These are phyloP conservation scores for Clarkia xantiana DNA, from an alignment of 345 rosid genomes.

Conservation along the genomic window DNA sequence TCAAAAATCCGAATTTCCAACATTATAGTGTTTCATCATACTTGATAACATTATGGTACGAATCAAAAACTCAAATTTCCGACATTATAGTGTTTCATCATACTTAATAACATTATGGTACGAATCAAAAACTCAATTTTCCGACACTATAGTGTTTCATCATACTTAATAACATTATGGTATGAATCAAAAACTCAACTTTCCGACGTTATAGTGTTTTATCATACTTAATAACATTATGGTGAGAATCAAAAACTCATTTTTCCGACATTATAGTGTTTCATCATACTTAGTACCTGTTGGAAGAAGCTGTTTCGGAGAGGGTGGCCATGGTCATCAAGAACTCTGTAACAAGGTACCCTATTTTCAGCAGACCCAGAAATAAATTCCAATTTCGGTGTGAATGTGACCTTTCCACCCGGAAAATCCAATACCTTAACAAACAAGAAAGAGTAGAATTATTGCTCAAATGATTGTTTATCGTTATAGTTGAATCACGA, in stretches of 20 bases:
- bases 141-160: too few relatives aligned
- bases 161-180: too few relatives aligned
- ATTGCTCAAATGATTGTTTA: not conserved
- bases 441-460: not conserved
- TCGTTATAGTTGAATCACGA: too few relatives aligned
- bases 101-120: too few relatives aligned
- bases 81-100: not conserved
- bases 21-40: not conserved
- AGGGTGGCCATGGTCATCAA: conserved; percentile 29
- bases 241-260: not conserved
- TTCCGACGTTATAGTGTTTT: not conserved
- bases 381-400: conserved; percentile 36
- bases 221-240: not conserved
- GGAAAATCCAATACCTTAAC: conserved; percentile 53
- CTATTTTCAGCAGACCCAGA: conserved; percentile 23
- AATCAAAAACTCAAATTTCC: not conserved
- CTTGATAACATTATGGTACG: not conserved
- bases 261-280: not conserved
- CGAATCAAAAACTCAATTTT: too few relatives aligned
- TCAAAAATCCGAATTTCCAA: not conserved
- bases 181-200: not conserved
- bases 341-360: conserved; percentile 53
- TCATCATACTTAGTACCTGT: conserved; percentile 20
- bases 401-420: conserved; percentile 54
- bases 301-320: conserved; percentile 12